Evolutionary conservation across 768 basidiomycete species (phyloP), one percentile per base, ranked within the genome.

Genomic region (Jaapia argillacea): DNA sequence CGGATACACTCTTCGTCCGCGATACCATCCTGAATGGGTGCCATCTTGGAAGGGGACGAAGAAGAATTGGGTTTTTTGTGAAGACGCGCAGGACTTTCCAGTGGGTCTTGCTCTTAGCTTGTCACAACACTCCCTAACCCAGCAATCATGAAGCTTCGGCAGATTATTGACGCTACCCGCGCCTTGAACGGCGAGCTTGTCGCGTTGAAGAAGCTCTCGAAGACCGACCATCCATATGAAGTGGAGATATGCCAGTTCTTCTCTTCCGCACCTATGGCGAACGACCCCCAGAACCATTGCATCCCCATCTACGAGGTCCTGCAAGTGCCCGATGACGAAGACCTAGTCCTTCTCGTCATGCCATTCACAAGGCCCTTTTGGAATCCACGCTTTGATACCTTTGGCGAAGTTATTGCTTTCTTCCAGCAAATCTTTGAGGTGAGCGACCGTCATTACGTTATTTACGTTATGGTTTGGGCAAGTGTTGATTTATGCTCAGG

Each of bases 381-480:
- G 35, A 27, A 49, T 13, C 57, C 53, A 13, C 48, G 33, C 0
- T 63, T 61, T 37, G 37, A 52, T 2, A 59, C 61, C 1, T 27
- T 62, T 3, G 64, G 61, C 2, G 64, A 65, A 44, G 56, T 50
- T 1, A 42, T 61, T 14, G 57, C 58, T 2, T 61, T 56, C 22
- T 47, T 60, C 36, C 21, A 40, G 13, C 63, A 65, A 27, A 48
- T 64, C 10, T 52, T 62, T 14, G 57, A 62, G 52, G 64, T 61
- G 25, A 35, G 47, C n/a, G n/a, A n/a, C n/a, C n/a, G 16, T 33
- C 13, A 38, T 38, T 22, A 38, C 10, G 13, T 38, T 33, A 10
- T 33, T 16, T 16, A 10, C 28, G 10, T 10, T 10, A 16, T 33
- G 10, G 28, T 33, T 33, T 10, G 10, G 14, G 18, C 42, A 10